Evolutionary conservation across 2,329 filamentous ascomycete species (phyloP), one percentile per base, ranked within the genome.

Genomic region (Erysiphe pisi): DNA sequence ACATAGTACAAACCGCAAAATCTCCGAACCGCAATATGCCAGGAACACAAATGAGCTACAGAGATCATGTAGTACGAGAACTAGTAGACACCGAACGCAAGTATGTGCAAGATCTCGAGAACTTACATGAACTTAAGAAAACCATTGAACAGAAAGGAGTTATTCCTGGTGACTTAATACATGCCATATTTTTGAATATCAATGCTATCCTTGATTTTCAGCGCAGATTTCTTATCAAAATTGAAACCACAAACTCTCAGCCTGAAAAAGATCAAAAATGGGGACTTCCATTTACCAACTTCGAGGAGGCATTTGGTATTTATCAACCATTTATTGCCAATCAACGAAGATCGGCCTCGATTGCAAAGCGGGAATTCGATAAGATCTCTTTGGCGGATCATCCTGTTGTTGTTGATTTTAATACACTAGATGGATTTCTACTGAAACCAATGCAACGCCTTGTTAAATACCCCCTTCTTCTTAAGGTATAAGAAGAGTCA

Each of bases 311-410:
- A 0, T 97, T 99, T 83, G 89, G 91, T 78, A 94, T 97, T 78
- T 99, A 99, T 82, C 93, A 97, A 81, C 94, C 94, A 1, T 99
- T 98, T 81, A 98, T 98, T 80, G 93, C 95, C 49, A 99, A 99
- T 82, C 94, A 97, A 84, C 90, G 93, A 80, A 94, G 93, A 82
- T 96, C 94, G 77, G 93, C 94, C 76, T 88, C 91, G 79, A 88
- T 92, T n/a, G 94, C 93, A 20, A 89, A 92, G 80, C 87, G 90
- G 78, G 90, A 94, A 78, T 97, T 96, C 82, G 91, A 95, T 80
- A 96, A 95, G 82, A 93, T 98, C 76, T 88, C 88, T 79, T 84
- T 88, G 47, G 92, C 92, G 65, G 91, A 88, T 75, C 93, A 89
- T 76, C 89, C 87, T 80, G 95, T 97, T 81, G 93, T 95, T 7